Evolutionary conservation across 805 yeast genomes (phyloP), one percentile per base, ranked within the genome.

Genomic region (Candida saitoana): DNA sequence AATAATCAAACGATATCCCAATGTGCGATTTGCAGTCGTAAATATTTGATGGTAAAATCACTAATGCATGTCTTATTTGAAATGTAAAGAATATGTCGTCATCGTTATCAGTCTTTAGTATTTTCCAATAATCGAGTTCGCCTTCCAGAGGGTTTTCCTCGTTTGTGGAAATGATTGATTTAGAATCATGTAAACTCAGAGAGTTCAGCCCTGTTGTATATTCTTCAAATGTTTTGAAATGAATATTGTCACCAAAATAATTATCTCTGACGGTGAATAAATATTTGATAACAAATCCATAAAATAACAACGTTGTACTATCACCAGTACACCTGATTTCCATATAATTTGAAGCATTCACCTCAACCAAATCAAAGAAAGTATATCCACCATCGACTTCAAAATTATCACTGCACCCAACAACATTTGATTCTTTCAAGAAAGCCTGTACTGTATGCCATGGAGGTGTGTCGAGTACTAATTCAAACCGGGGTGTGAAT

Each of bases 401-500:
- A 51, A 89, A 83, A 41, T 81, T 74, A 19, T 74, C 66, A 0
- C 89, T 79, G 46, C 80, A 67, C 0, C 96, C 98, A 47, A 88
- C 72, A 12, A 76, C 74, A 15, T 74, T 77, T 9, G 74, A 63
- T 33, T 60, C 63, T 36, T 74, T 73, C 65, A 86, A 59, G 49
- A 91, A 91, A 37, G 84, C 82, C 41, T 80, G 77, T 18, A 80
- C 66, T 0, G 98, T 90, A 55, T 88, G 95, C 96, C 98, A 93
- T 1, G 91, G 84, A 0, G 99, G 98, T 0, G 93, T 79, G 43
- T 81, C 84, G 2, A 90, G 58, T 1, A 76, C 65, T 36, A 93
- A 53, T 37, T 81, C 75, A 49, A 88, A 77, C 37, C 63, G 63
- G 0, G 86, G 79, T 0, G 96, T 82, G 2, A 49, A 48, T 2